These are phyloP conservation scores for Multifurca ochricompacta DNA, from an alignment of 768 basidiomycete species.

Conservation along the genomic window DNA sequence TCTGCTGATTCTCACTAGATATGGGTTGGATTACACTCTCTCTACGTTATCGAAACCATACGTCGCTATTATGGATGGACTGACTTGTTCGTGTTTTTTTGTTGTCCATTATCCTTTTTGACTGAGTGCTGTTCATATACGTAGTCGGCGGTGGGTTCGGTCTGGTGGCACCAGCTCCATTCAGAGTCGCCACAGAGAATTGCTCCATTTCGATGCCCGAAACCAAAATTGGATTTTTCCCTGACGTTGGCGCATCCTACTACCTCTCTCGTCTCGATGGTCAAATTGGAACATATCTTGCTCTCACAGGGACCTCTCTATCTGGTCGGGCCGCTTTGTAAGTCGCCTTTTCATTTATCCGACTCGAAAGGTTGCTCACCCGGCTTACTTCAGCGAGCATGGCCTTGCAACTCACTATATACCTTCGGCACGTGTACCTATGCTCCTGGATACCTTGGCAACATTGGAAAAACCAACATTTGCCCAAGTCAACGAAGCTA, in stretches of 20 bases:
- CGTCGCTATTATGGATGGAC: slow-evolving; percentile 82
- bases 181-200: slow-evolving; percentile 90
- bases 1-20: slow-evolving; percentile 37
- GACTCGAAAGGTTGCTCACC: neutral
- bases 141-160: slow-evolving; percentile 96
- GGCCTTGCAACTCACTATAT: slow-evolving; percentile 95
- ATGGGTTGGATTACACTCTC: slow-evolving; percentile 70
- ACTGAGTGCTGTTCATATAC: slow-evolving; percentile 1
- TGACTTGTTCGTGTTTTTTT: slow-evolving; percentile 61
- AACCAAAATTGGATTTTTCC: slow-evolving; percentile 82
- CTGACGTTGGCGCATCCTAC: slow-evolving; percentile 90
- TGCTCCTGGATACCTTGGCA: slow-evolving; percentile 61
- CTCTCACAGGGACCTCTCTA: slow-evolving; percentile 67
- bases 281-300: slow-evolving; percentile 88
- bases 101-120: slow-evolving; percentile 8
- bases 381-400: slow-evolving; percentile 51
- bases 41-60: slow-evolving; percentile 79
- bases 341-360: slow-evolving; percentile 25
- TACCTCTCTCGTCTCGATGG: slow-evolving; percentile 90
- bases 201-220: slow-evolving; percentile 96
- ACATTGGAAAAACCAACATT: slow-evolving; percentile 41
- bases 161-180: slow-evolving; percentile 72
- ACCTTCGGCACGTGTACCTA: slow-evolving; percentile 64
- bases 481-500: slow-evolving; percentile 55
- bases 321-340: slow-evolving; percentile 81